Evolutionary conservation across 176 grass and related monocot species (phyloP).

Genomic region (Melocanna baccifera): DNA sequence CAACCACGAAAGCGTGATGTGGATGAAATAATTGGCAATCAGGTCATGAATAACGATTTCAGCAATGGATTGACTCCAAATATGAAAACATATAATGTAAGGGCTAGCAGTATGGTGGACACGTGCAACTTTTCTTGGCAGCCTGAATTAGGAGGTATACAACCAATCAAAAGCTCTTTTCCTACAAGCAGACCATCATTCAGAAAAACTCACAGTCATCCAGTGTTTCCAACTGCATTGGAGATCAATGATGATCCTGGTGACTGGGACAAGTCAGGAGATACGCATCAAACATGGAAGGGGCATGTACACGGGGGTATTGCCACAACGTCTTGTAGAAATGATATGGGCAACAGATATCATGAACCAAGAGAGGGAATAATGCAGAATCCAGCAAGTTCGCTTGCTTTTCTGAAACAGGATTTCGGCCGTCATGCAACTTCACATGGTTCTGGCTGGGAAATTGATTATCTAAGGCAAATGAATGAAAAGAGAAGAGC

Average conservation of each 20-base stretch:
- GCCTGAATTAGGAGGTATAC: slow-evolving; percentile 34
- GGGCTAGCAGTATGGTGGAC: slow-evolving; percentile 31
- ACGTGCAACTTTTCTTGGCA: slow-evolving; percentile 41
- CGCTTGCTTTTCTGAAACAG: slow-evolving; percentile 52
- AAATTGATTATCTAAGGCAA: slow-evolving; percentile 56
- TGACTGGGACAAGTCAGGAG: slow-evolving; percentile 40
- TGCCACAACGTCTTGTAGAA: slow-evolving; percentile 23
- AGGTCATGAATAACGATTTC: slow-evolving; percentile 44
- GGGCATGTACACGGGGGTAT: slow-evolving; percentile 24
- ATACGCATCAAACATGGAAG: slow-evolving; percentile 13
- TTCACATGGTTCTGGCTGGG: slow-evolving; percentile 49
- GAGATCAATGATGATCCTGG: slow-evolving; percentile 53
- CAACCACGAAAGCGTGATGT: slow-evolving; percentile 28
- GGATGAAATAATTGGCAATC: slow-evolving; percentile 27
- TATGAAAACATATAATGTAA: slow-evolving; percentile 40
- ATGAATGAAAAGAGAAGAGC: slow-evolving; percentile 53
- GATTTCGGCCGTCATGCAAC: slow-evolving; percentile 25
- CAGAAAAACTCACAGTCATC: slow-evolving; percentile 30
- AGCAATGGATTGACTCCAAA: slow-evolving; percentile 34
- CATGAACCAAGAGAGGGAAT: slow-evolving; percentile 37
- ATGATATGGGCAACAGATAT: slow-evolving; percentile 31
- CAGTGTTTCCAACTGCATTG: slow-evolving; percentile 53
- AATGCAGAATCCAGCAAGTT: slow-evolving; percentile 36
- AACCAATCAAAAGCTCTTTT: slow-evolving; percentile 26
- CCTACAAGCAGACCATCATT: slow-evolving; percentile 28